Evolutionary conservation across 495 filamentous ascomycete species (phyloP).

Genomic region (Hypoxylon trugodes): DNA sequence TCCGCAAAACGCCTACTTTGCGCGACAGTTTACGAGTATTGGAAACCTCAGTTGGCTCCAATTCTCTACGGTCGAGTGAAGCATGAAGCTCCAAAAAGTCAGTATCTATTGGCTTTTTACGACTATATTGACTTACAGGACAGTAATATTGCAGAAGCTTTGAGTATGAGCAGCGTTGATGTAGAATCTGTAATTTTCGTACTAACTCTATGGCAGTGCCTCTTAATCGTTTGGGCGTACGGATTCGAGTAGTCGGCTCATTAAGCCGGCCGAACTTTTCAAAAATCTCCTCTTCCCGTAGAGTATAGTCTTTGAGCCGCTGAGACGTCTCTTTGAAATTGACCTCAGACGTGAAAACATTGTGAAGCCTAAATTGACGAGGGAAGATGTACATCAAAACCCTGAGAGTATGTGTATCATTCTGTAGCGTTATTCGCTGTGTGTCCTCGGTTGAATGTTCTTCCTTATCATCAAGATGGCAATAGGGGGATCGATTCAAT

Average conservation of each 20-base stretch:
- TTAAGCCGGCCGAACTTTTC: slow-evolving; percentile 43
- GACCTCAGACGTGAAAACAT: slow-evolving; percentile 80
- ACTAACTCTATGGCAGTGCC: slow-evolving; percentile 67
- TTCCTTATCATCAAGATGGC: slow-evolving; percentile 5
- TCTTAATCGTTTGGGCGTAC: slow-evolving; percentile 80
- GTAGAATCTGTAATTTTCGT: slow-evolving; percentile 71
- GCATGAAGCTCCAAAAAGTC: slow-evolving; percentile 25
- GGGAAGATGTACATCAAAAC: slow-evolving; percentile 95
- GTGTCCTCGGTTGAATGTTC: slow-evolving; percentile 4
- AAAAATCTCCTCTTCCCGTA: slow-evolving; percentile 83
- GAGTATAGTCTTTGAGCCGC: slow-evolving; percentile 80
- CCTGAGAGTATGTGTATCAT: slow-evolving; percentile 67
- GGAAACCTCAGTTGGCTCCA: slow-evolving; percentile 7
- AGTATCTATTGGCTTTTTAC: background rate
- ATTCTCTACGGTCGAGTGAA: slow-evolving; percentile 27
- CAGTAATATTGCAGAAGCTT: slow-evolving; percentile 84
- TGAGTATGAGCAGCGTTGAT: slow-evolving; percentile 78
- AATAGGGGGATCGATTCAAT: slow-evolving; percentile 74
- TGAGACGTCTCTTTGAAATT: slow-evolving; percentile 71
- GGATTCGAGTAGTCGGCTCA: slow-evolving; percentile 32
- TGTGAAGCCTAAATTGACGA: slow-evolving; percentile 86
- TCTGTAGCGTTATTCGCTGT: slow-evolving; percentile 30
- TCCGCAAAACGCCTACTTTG: slow-evolving; percentile 13
- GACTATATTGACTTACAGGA: slow-evolving; percentile 54
- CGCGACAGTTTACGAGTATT: slow-evolving; percentile 9